Evolutionary conservation across 305 asterid species (phyloP).

Genomic region (Caryopteris hybrid): DNA sequence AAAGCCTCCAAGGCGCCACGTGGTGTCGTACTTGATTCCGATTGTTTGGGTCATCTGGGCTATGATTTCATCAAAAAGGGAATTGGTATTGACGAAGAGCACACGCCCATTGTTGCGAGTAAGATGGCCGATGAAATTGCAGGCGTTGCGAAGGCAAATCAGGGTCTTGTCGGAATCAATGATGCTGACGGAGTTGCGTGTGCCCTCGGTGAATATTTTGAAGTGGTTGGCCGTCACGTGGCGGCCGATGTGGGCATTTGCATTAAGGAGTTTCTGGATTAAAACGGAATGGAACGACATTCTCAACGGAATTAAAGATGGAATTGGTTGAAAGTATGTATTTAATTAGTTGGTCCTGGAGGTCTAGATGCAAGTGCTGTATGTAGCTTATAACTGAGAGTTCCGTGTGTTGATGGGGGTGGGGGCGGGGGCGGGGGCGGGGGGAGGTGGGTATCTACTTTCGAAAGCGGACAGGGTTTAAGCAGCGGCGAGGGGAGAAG

Average conservation of each 20-base stretch:
- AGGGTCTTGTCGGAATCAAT: constrained; percentile 86
- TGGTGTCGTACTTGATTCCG: constrained; percentile 67
- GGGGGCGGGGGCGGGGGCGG: neutral
- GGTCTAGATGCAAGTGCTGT: neutral
- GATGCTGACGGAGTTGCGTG: constrained; percentile 68
- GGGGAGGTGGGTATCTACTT: neutral
- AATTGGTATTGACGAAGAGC: constrained; percentile 83
- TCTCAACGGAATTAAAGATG: constrained; percentile 3
- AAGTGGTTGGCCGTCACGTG: constrained; percentile 80
- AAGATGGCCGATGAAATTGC: constrained; percentile 78
- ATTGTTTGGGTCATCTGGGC: constrained; percentile 59
- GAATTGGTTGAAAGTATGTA: neutral
- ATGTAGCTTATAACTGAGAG: neutral
- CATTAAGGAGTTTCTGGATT: constrained; percentile 78
- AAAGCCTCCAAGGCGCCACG: constrained; percentile 98
- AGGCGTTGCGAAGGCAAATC: constrained; percentile 87
- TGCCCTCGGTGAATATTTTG: constrained; percentile 80
- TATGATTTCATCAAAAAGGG: constrained; percentile 78
- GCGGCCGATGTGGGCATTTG: constrained; percentile 89
- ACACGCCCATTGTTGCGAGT: constrained; percentile 65
- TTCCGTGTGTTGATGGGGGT: neutral
- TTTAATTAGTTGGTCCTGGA: constrained; percentile 9
- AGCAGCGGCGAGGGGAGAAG: constrained; percentile 19
- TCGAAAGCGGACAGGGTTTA: constrained; percentile 23
- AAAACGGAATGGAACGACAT: constrained; percentile 85